phyloP scores from a whole-genome alignment of 768 basidiomycete species.

The Phlebiopsis flavidoalba region DNA sequence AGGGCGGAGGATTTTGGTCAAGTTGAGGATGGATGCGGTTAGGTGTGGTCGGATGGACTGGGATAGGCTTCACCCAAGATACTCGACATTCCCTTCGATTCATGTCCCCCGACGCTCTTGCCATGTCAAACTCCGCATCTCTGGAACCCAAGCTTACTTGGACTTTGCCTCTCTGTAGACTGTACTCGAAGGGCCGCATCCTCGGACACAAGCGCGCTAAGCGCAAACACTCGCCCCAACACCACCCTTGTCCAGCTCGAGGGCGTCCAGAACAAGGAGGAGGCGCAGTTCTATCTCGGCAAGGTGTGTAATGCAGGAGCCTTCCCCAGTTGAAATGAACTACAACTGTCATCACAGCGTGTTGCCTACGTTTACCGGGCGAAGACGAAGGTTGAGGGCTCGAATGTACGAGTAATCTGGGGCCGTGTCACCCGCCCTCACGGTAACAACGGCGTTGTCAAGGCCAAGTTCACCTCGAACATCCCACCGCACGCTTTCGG shows the following conservation, averaged over 20 bases:
- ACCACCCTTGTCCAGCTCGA: slow-evolving; percentile 97
- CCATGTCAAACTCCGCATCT: background rate
- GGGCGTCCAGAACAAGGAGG: slow-evolving; percentile 89
- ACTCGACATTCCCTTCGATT: background rate
- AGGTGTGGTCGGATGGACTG: slow-evolving; percentile 9
- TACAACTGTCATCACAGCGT: slow-evolving; percentile 47
- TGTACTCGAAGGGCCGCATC: slow-evolving; percentile 95
- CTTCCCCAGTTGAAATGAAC: background rate
- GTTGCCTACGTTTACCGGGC: slow-evolving; percentile 98
- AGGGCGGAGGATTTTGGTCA: slow-evolving; percentile 8
- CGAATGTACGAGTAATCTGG: slow-evolving; percentile 98
- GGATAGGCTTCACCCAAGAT: background rate
- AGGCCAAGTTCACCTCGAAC: slow-evolving; percentile 94
- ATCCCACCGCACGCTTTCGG: slow-evolving; percentile 94
- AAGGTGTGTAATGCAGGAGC: slow-evolving; percentile 59
- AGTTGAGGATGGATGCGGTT: slow-evolving; percentile 43
- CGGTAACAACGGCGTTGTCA: slow-evolving; percentile 92
- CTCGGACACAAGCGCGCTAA: slow-evolving; percentile 98
- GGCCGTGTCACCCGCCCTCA: slow-evolving; percentile 94
- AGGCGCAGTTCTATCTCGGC: slow-evolving; percentile 96
- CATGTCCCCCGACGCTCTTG: slow-evolving; percentile 4
- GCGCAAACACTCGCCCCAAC: slow-evolving; percentile 92
- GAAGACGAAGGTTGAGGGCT: slow-evolving; percentile 89
- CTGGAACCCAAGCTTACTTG: slow-evolving; percentile 10
- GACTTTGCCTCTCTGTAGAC: slow-evolving; percentile 43